phyloP scores from a whole-genome alignment of 768 basidiomycete species.

The Artomyces pyxidatus region DNA sequence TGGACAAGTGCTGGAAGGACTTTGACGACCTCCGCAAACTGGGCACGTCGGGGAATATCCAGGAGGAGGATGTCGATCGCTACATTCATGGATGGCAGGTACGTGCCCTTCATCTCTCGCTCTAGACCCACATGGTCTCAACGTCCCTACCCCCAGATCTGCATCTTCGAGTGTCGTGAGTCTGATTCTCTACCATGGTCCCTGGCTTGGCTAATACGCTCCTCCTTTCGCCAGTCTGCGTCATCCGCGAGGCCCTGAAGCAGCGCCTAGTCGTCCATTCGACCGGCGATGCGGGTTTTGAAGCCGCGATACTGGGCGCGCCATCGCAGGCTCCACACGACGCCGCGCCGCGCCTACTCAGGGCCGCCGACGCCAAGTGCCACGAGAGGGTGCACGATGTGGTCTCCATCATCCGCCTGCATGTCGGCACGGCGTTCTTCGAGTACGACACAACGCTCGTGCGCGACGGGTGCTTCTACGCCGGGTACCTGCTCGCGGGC shows the following conservation, averaged over 20 bases:
- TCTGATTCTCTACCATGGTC: conserved; percentile 17
- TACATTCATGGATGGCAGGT: conserved; percentile 88
- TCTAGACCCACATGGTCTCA: conserved; percentile 8
- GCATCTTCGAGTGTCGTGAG: conserved; percentile 85
- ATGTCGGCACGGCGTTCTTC: conserved; percentile 53
- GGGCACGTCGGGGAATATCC: conserved; percentile 30
- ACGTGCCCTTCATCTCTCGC: conserved; percentile 17
- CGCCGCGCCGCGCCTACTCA: conserved; percentile 29
- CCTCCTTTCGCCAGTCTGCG: conserved; percentile 47
- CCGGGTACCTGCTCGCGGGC: conserved; percentile 63
- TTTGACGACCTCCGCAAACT: conserved; percentile 56
- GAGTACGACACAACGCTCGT: conserved; percentile 81
- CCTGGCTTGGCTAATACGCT: too few relatives aligned
- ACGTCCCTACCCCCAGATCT: conserved; percentile 43
- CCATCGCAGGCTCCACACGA: conserved; percentile 19
- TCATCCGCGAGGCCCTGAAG: conserved; percentile 78
- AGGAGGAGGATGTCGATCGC: conserved; percentile 47
- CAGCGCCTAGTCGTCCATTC: conserved; percentile 36
- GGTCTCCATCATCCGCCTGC: conserved; percentile 40
- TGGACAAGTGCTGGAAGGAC: conserved; percentile 79
- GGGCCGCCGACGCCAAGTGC: conserved; percentile 37
- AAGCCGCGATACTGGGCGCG: conserved; percentile 14
- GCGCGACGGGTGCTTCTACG: conserved; percentile 86
- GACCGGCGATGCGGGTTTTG: conserved; percentile 9
- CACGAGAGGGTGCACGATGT: conserved; percentile 36